These are phyloP conservation scores for Heritiera littoralis DNA, from an alignment of 345 rosid genomes.

Conservation along the genomic window DNA sequence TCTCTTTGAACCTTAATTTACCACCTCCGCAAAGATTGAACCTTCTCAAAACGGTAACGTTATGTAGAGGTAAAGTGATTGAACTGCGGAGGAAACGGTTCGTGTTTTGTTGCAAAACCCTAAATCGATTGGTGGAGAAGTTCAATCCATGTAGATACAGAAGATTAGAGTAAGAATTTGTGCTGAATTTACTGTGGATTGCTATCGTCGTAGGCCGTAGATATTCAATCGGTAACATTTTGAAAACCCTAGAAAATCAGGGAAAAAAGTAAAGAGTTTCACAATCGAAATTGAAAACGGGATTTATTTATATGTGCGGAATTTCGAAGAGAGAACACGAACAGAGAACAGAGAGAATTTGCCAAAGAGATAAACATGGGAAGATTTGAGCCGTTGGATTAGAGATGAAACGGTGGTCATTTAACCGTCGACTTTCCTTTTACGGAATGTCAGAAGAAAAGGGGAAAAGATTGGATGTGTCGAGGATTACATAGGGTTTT, in stretches of 20 bases:
- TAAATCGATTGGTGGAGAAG: conserved; percentile 37
- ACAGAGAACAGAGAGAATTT: background rate
- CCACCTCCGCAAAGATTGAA: conserved; percentile 37
- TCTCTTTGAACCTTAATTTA: conserved; percentile 33
- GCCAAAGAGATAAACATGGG: background rate
- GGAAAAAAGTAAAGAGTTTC: conserved; percentile 12
- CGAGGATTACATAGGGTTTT: background rate
- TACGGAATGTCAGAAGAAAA: conserved; percentile 4
- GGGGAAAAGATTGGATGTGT: background rate
- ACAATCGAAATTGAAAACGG: background rate
- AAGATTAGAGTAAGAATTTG: conserved; percentile 31
- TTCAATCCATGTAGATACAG: conserved; percentile 40
- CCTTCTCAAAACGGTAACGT: conserved; percentile 15
- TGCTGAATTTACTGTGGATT: conserved; percentile 30
- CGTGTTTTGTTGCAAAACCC: conserved; percentile 41
- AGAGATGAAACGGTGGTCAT: background rate
- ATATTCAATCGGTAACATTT: conserved; percentile 48
- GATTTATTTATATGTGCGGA: background rate
- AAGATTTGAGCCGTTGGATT: conserved; percentile 32
- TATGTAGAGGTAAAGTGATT: conserved; percentile 26
- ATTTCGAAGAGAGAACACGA: background rate
- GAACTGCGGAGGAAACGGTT: conserved; percentile 36
- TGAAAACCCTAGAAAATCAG: conserved; percentile 41
- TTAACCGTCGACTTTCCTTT: background rate
- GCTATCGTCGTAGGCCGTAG: conserved; percentile 34